Conservation (phyloP, 768 basidiomycete species). For the Tricholoma sp. region DNA sequence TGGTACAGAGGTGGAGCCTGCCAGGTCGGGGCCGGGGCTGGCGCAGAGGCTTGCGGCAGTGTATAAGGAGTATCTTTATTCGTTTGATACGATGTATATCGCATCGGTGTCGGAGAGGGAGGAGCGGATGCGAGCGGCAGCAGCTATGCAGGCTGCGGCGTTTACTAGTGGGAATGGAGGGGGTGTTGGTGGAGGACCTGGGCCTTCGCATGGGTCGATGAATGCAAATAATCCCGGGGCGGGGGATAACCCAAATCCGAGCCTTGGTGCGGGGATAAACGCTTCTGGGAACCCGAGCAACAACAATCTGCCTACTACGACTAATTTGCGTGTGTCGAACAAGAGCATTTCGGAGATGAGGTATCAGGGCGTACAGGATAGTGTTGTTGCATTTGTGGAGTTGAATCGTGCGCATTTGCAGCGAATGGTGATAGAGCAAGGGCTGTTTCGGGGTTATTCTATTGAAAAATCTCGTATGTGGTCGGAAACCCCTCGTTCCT, state of each 20-base stretch:
- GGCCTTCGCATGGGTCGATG: not conserved
- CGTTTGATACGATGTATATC: constrained; percentile 55
- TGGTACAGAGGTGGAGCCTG: constrained; percentile 53
- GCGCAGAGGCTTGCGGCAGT: constrained; percentile 56
- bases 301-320: not conserved
- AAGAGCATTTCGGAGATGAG: constrained; percentile 47
- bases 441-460: no score
- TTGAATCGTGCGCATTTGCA: constrained; percentile 44
- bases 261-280: no score
- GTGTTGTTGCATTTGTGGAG: constrained; percentile 55
- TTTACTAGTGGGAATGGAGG: not conserved
- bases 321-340: constrained; percentile 37
- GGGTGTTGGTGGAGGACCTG: not conserved
- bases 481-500: no score
- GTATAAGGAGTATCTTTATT: constrained; percentile 52
- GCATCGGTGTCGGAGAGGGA: constrained; percentile 32
- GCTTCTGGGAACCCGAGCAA: not conserved
- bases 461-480: no score
- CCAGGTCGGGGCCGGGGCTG: constrained; percentile 55
- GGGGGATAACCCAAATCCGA: not conserved
- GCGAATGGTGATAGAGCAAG: no score
- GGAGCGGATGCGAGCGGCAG: constrained; percentile 19
- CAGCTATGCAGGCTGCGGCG: constrained; percentile 6
- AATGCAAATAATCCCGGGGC: not conserved
- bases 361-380: constrained; percentile 40